phyloP scores from a whole-genome alignment of 495 filamentous ascomycete species.

The Xylaria flabelliformis region DNA sequence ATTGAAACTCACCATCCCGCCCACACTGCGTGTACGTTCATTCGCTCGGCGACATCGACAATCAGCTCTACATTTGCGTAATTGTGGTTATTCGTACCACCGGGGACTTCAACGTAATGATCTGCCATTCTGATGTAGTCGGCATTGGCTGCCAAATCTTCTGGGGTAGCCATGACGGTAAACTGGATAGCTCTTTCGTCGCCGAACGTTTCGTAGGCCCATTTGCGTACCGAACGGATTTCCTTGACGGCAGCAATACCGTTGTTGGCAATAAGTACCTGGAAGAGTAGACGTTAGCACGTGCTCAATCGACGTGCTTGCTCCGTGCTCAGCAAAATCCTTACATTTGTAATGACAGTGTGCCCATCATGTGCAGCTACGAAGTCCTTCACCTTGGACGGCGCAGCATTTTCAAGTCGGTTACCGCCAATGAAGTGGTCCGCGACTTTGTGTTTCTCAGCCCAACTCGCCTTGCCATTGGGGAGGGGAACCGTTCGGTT shows the following conservation, averaged over 20 bases:
- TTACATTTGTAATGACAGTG: constrained; percentile 95
- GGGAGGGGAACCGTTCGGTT: constrained; percentile 48
- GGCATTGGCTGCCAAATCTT: constrained; percentile 95
- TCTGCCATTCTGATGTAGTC: constrained; percentile 99
- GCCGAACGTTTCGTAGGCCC: constrained; percentile 99
- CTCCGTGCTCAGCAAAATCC: constrained; percentile 35
- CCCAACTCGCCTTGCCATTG: constrained; percentile 63
- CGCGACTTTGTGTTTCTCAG: constrained; percentile 79
- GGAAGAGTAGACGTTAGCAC: constrained; percentile 10
- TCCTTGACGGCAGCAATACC: constrained; percentile 99
- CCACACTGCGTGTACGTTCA: constrained; percentile 98
- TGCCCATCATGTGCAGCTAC: constrained; percentile 88
- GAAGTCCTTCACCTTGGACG: constrained; percentile 92
- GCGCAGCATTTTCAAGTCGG: constrained; percentile 74
- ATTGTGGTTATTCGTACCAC: constrained; percentile 99
- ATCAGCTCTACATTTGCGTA: constrained; percentile 99
- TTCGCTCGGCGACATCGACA: constrained; percentile 98
- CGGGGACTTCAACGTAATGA: constrained; percentile 98
- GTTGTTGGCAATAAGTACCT: constrained; percentile 99
- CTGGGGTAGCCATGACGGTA: constrained; percentile 99
- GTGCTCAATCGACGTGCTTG: not conserved
- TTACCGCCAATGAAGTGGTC: constrained; percentile 97
- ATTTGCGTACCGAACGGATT: constrained; percentile 98
- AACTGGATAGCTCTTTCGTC: constrained; percentile 98
- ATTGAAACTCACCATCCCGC: constrained; percentile 83